These are phyloP conservation scores for Ogataea glucozyma DNA, from an alignment of 805 yeast species.

Conservation along the genomic window DNA sequence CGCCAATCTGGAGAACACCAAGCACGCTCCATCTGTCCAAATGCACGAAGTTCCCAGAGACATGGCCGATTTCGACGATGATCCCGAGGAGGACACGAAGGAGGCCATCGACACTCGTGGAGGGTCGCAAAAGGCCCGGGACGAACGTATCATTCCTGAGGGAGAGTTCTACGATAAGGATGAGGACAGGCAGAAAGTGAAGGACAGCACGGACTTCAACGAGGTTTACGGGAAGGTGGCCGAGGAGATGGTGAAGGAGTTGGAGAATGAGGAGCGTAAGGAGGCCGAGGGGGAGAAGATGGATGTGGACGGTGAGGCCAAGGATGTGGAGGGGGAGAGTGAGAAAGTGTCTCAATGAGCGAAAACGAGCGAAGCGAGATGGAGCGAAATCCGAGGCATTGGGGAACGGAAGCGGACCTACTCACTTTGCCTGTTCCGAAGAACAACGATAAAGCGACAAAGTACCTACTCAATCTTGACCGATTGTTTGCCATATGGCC, in stretches of 20 bases:
- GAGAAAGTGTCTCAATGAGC: slow-evolving; percentile 2
- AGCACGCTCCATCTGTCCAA: slow-evolving; percentile 96
- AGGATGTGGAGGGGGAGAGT: neutral
- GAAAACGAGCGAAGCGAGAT: neutral
- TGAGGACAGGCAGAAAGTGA: slow-evolving; percentile 40
- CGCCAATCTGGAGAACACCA: slow-evolving; percentile 81
- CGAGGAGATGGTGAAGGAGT: slow-evolving; percentile 32
- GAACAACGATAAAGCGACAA: too few relatives aligned
- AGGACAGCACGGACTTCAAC: slow-evolving; percentile 24
- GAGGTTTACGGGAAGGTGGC: slow-evolving; percentile 30
- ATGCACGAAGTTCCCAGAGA: slow-evolving; percentile 87
- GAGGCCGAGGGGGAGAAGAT: slow-evolving; percentile 4
- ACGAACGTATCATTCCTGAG: slow-evolving; percentile 65
- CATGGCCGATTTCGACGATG: slow-evolving; percentile 83
- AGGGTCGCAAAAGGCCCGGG: slow-evolving; percentile 85
- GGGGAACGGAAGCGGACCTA: too few relatives aligned
- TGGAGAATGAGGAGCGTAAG: slow-evolving; percentile 21
- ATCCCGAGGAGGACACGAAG: slow-evolving; percentile 71
- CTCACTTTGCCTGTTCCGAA: too few relatives aligned
- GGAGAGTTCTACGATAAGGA: slow-evolving; percentile 78
- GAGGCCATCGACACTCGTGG: slow-evolving; percentile 87
- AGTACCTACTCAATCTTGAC: too few relatives aligned
- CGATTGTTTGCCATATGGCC: too few relatives aligned
- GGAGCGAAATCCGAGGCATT: too few relatives aligned
- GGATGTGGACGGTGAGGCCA: neutral